Percentiles rank a stretch among this genome's conserved stretches.
phyloP scores from a whole-genome alignment of 106 monocot genomes.

The Alisma plantagoaquatica region DNA sequence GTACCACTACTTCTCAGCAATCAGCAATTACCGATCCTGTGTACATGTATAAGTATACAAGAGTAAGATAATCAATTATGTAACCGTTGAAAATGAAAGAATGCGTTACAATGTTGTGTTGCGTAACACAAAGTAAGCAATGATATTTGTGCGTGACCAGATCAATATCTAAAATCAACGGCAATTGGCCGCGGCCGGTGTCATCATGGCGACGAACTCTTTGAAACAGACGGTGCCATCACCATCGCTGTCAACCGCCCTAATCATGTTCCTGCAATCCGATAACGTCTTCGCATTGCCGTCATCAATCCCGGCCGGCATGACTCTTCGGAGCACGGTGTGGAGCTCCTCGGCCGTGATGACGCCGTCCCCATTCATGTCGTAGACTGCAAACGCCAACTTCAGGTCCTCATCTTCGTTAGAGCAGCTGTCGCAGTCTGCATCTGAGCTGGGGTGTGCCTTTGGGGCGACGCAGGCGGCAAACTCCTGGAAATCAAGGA shows the following conservation, averaged over 20 bases:
- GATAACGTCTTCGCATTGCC: slow-evolving; percentile 22
- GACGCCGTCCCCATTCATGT: slow-evolving; percentile 41
- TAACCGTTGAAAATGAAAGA: no score
- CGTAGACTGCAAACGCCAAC: slow-evolving; percentile 57
- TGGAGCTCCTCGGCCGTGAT: slow-evolving; percentile 50
- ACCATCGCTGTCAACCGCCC: slow-evolving; percentile 48
- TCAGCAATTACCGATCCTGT: no score
- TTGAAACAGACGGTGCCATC: slow-evolving; percentile 61
- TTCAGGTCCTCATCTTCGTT: slow-evolving; percentile 20
- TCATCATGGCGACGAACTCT: slow-evolving; percentile 73
- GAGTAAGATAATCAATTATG: no score
- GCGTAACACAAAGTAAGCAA: no score
- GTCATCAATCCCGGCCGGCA: slow-evolving; percentile 22
- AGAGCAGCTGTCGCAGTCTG: neutral
- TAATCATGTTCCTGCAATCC: slow-evolving; percentile 51
- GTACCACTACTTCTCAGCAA: no score
- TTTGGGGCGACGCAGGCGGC: neutral
- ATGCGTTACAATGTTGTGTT: no score
- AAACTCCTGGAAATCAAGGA: slow-evolving; percentile 1
- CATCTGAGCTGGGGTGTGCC: neutral
- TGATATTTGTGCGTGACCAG: no score
- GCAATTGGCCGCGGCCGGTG: no score
- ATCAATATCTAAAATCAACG: no score
- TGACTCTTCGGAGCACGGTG: no score
- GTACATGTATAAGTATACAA: no score